Conservation (phyloP, 2,329 filamentous ascomycete species). For the Rhytidhysteron rufulum region DNA sequence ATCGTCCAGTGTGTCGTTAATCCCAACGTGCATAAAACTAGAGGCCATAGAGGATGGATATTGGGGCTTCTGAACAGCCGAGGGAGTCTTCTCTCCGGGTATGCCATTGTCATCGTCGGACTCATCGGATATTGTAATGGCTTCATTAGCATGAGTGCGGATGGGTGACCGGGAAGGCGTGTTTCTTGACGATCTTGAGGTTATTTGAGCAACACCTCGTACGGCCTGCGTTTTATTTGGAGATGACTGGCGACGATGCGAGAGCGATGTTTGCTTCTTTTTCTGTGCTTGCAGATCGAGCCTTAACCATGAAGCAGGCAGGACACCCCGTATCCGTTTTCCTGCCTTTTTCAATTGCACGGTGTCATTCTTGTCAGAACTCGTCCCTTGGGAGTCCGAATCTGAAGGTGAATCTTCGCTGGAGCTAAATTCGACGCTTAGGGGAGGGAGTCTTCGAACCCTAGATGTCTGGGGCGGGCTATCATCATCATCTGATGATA, state of each 20-base stretch:
- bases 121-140: conserved; percentile 33
- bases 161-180: background rate
- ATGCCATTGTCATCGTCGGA: conserved; percentile 22
- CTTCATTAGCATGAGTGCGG: conserved; percentile 6
- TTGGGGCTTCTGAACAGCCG: too few species aligned
- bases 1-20: conserved; percentile 26
- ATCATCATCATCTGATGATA: conserved; percentile 4
- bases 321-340: conserved; percentile 45
- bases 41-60: background rate
- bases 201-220: conserved; percentile 29
- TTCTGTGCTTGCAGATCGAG: conserved; percentile 40
- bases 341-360: conserved; percentile 31
- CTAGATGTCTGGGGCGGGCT: conserved; percentile 2
- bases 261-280: conserved; percentile 10
- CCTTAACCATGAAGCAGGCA: conserved; percentile 49
- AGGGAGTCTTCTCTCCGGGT: too few species aligned
- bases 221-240: conserved; percentile 16
- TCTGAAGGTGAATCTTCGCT: conserved; percentile 17
- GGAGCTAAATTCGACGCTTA: background rate
- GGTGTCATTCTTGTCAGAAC: conserved; percentile 27
- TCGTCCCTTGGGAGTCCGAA: conserved; percentile 16
- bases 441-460: background rate
- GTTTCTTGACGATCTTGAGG: conserved; percentile 13
- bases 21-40: background rate
- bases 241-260: conserved; percentile 7